Evolutionary conservation across 306 rosid genomes (phyloP), one percentile per base, ranked within the genome.

Genomic region (Glycine latifolia): DNA sequence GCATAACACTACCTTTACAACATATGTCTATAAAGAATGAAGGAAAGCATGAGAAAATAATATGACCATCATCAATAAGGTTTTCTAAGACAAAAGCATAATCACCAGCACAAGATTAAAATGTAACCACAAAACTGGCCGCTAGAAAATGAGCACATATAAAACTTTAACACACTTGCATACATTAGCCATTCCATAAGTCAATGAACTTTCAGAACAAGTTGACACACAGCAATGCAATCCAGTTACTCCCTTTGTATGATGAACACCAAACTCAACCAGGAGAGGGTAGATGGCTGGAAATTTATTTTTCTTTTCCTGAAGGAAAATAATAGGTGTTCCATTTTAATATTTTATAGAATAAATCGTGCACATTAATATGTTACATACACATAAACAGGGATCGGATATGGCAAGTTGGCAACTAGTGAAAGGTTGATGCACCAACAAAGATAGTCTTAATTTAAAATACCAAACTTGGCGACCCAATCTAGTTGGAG

Each of bases 371-470:
- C 33, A 60, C 66, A 61, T 73, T 31, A 59, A 80, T 61, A 52
- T 82, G 60, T 59, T 56, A 65, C 67, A 61, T 73, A 37, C 3
- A 73, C 67, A 74, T 26, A 26, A 41, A 41, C 44, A 41, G 44
- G 4, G 44, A 4, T 41, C 44, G 5, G 4, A 41, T 41, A 41
- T 41, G 44, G 44, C 6, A 48, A 48, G 14, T 48, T 48, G 53
- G 53, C 53, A 48, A 10, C 53, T 48, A 3, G 44, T 62, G 71
- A 62, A 53, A 53, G 48, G 15, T 52, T 17, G 44, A 41, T 41
- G 44, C 0, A 5, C 44, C 44, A 41, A 4, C 44, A 41, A 41
- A 41, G 44, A 41, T 41, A 41, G 44, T 41, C 44, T 41, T 41
- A 41, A 41, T 41, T 41, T 41, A 41, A 41, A 41, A 4, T 41